phyloP scores from a whole-genome alignment of 441 rosid genomes.

The Mallotus repandus region DNA sequence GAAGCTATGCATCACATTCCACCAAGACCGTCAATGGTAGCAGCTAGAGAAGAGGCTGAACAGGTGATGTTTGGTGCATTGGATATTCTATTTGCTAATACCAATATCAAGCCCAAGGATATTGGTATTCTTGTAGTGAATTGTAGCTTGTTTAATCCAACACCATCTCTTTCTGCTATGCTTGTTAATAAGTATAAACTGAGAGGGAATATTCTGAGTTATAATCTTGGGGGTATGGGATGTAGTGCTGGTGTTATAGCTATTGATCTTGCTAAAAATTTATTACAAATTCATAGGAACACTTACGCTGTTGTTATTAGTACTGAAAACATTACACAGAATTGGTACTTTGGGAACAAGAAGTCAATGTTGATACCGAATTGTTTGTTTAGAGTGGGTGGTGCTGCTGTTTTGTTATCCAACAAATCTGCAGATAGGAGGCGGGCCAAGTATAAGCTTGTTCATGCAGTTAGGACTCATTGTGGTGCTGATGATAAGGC shows the following conservation, averaged over 20 bases:
- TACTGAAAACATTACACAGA: constrained; percentile 86
- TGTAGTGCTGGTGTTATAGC: constrained; percentile 96
- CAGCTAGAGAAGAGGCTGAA: constrained; percentile 85
- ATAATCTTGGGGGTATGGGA: constrained; percentile 93
- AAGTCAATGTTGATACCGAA: constrained; percentile 89
- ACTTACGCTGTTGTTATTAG: constrained; percentile 88
- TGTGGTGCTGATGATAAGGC: constrained; percentile 83
- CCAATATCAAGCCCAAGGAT: constrained; percentile 63
- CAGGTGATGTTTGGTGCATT: constrained; percentile 86
- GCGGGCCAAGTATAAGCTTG: constrained; percentile 70
- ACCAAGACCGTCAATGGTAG: constrained; percentile 70
- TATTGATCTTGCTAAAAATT: constrained; percentile 71
- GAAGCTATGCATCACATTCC: constrained; percentile 66
- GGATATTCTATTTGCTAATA: constrained; percentile 64
- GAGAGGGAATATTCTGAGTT: constrained; percentile 73
- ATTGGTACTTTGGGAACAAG: constrained; percentile 87
- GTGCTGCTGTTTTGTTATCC: constrained; percentile 68
- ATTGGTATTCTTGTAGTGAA: constrained; percentile 83
- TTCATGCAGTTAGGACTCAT: constrained; percentile 80
- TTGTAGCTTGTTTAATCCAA: constrained; percentile 87
- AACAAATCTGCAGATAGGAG: constrained; percentile 52
- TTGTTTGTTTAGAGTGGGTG: constrained; percentile 81
- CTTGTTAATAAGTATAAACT: constrained; percentile 76
- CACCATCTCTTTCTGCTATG: constrained; percentile 81
- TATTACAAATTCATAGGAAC: constrained; percentile 79